A percentile compares a stretch with the other conserved stretches of the same genome.
phyloP scores from a whole-genome alignment of 495 filamentous ascomycete species.

The Xylaria palmicola region DNA sequence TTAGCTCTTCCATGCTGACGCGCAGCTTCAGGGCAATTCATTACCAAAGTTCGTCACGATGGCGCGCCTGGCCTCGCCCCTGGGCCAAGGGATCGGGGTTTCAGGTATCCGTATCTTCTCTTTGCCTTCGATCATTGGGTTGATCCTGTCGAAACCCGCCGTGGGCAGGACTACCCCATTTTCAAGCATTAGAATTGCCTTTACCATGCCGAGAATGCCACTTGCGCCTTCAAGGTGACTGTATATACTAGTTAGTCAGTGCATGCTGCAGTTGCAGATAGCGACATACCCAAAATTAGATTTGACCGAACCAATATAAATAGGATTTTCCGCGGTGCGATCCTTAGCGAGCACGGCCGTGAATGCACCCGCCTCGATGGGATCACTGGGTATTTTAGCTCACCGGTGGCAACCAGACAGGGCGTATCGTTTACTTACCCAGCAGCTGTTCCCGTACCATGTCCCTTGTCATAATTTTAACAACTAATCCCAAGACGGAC shows the following conservation, averaged over 20 bases:
- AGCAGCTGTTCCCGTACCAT: slow-evolving; percentile 16
- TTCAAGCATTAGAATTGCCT: slow-evolving; percentile 53
- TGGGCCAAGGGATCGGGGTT: slow-evolving; percentile 31
- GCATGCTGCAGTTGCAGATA: neutral
- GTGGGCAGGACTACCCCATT: slow-evolving; percentile 46
- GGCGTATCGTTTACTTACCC: slow-evolving; percentile 31
- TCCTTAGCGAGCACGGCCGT: slow-evolving; percentile 36
- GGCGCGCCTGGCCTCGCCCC: slow-evolving; percentile 29
- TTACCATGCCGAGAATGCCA: slow-evolving; percentile 55
- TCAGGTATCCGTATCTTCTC: slow-evolving; percentile 39
- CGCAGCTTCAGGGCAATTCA: neutral
- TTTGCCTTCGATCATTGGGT: slow-evolving; percentile 34
- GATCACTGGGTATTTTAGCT: slow-evolving; percentile 45
- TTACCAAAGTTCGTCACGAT: slow-evolving; percentile 38
- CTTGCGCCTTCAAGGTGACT: slow-evolving; percentile 51
- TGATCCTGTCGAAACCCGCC: slow-evolving; percentile 41
- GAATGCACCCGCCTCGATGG: slow-evolving; percentile 54
- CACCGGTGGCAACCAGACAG: neutral
- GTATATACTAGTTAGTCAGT: neutral
- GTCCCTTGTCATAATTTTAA: slow-evolving; percentile 26
- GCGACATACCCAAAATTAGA: slow-evolving; percentile 46
- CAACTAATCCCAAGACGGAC: slow-evolving; percentile 34
- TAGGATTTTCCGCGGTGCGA: slow-evolving; percentile 27
- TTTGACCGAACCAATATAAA: slow-evolving; percentile 56
- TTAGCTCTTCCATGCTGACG: neutral